phyloP scores from a whole-genome alignment of 1,284 basidiomycete species.

The Sporisorium exsertum region DNA sequence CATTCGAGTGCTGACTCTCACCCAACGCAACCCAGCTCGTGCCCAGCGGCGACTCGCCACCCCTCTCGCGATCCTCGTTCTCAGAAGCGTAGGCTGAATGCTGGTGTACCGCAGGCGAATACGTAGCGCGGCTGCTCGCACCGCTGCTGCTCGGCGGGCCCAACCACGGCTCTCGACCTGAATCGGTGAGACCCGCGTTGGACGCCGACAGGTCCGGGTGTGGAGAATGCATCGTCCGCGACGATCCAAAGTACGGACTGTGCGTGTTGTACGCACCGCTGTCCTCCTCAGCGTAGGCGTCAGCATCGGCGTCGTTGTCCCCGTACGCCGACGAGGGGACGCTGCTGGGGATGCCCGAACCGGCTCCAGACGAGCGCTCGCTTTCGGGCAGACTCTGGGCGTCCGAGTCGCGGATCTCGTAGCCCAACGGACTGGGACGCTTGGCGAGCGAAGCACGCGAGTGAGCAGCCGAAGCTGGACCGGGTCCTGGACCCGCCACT shows the following conservation, averaged over 20 bases:
- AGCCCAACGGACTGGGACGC: constrained; percentile 20
- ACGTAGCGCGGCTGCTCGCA: constrained; percentile 22
- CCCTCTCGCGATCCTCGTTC: constrained; percentile 21
- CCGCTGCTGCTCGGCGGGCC: constrained; percentile 33
- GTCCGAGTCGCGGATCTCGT: constrained; percentile 50
- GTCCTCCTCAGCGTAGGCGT: constrained; percentile 34
- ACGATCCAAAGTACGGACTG: constrained; percentile 40
- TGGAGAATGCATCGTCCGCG: constrained; percentile 16
- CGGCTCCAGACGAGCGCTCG: constrained; percentile 43
- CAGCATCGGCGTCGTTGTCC: constrained; percentile 44
- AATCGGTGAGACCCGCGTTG: constrained; percentile 10
- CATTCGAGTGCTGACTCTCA: constrained; percentile 29
- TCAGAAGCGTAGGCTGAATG: constrained; percentile 26
- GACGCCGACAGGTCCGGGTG: constrained; percentile 23
- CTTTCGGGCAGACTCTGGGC: constrained; percentile 42
- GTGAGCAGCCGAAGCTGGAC: constrained; percentile 50
- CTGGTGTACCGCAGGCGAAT: constrained; percentile 28
- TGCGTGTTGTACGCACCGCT: constrained; percentile 24
- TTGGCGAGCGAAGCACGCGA: constrained; percentile 44
- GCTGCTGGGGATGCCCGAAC: constrained; percentile 54
- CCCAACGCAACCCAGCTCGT: constrained; percentile 52
- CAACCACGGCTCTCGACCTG: constrained; percentile 29
- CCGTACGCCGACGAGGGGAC: constrained; percentile 53
- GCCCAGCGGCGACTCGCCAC: constrained; percentile 41
- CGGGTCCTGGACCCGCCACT: constrained; percentile 48